Evolutionary conservation across 2,329 filamentous ascomycete species (phyloP), one percentile per base, ranked within the genome.

Genomic region (Alternaria tenuissima): DNA sequence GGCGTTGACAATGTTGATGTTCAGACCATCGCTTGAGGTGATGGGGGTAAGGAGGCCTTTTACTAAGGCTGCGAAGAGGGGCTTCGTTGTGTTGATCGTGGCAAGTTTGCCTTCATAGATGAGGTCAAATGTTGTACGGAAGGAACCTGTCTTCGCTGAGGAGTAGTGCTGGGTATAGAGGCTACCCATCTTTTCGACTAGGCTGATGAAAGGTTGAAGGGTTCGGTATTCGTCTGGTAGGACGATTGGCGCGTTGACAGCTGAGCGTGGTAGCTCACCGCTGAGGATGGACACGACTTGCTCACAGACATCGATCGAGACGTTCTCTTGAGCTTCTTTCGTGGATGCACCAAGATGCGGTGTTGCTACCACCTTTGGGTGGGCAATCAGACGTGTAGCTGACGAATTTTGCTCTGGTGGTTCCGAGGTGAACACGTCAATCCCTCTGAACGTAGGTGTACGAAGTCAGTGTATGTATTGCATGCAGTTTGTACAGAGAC

Each of bases 1-100:
- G 0, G 91, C 91, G 71, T 95, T 94, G 68, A 95, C 91, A 61
- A 95, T 93, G 79, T 94, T 94, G 69, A 94, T 89, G 70, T 91
- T 89, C 12, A 87, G 76, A 0, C 86, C 88, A 38, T 89, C 88
- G 0, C 84, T 82, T 57, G 88, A 87, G 57, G 87, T 90, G 66
- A 94, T 90, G 1, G 88, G 87, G 1, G 86, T 84, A 7, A 91
- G 85, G 0, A 95, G 84, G 0, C 92, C 92, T 75, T 93, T 94
- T 65, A 94, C 87, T 1, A 94, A 81, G 0, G 91, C 91, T 0
- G 92, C 91, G 65, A 92, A 92, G 3, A 95, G 84, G 0, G 92
- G 92, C 51, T 91, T 89, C 1, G 91, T 94, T 66, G 91, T 94
- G 62, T 86, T 86, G 62, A 93, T 85, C 16, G 81, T 83, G 0